Evolutionary conservation across 257 asterid species (phyloP), one percentile per base, ranked within the genome.

Genomic region (Pogostemon cablin): DNA sequence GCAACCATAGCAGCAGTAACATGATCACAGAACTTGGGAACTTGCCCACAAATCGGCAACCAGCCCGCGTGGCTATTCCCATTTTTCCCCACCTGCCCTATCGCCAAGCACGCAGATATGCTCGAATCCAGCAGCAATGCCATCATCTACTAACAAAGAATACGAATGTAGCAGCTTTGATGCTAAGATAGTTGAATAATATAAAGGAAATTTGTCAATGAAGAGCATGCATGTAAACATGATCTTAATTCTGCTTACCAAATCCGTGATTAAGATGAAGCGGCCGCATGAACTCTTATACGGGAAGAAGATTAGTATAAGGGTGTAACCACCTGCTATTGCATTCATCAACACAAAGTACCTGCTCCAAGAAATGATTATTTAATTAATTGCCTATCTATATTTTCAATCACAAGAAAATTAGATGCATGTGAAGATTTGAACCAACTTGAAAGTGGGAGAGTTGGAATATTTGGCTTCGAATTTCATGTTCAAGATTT

Each of bases 51-150:
- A 6, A 90, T 90, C 2, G 92, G 96, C 34, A 86, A 86, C 98
- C 98, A 92, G 3, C 98, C 98, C 6, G 98, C 97, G 65, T 88
- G 84, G 10, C 67, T 72, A 52, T 92, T 90, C 54, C 97, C 97
- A 0, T 81, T 67, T 84, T 85, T 88, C 9, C 90, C 98, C 80
- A 92, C 87, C 52, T 80, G 84, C 59, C 85, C 96, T n/a, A 90
- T 81, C 0, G 95, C 91, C 71, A 90, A 42, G 40, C 88, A 80
- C 7, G 97, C 91, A 11, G 97, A 82, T 63, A 92, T 64, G 85
- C 91, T 84, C 7, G 98, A 92, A 59, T 81, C 95, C 87, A 92
- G 57, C 79, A 92, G 20, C 82, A 90, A 48, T 7, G 84, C 62
- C 69, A 90, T 79, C 43, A 90, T 76, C 98, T 92, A 40, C 67